These are phyloP conservation scores for Cladophialophora psammophila DNA, from an alignment of 2,329 filamentous ascomycete genomes.

Conservation along the genomic window DNA sequence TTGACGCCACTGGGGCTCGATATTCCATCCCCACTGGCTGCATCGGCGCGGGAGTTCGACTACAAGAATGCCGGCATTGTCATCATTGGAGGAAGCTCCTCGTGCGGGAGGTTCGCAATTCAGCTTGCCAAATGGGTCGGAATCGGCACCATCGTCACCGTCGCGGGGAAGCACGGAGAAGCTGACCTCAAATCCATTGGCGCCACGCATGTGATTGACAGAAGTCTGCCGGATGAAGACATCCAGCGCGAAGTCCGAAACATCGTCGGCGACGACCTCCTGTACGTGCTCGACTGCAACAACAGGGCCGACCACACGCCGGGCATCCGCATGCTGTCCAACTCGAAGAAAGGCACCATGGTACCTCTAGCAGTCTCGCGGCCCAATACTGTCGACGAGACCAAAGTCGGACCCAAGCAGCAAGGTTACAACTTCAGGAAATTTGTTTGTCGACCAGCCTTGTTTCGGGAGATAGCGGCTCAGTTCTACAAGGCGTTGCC, in stretches of 20 bases:
- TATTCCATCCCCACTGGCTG: constrained; percentile 3
- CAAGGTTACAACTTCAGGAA: constrained; percentile 5
- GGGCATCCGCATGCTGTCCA: constrained; percentile 7
- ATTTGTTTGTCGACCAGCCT: background rate
- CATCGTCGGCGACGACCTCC: constrained; percentile 7
- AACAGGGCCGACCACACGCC: constrained; percentile 4
- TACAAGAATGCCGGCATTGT: constrained; percentile 8
- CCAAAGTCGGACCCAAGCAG: constrained; percentile 3
- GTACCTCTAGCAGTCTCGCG: constrained; percentile 1
- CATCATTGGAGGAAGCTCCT: constrained; percentile 6
- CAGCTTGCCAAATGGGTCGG: constrained; percentile 16
- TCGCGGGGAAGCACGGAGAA: constrained; percentile 1
- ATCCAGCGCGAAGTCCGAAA: background rate
- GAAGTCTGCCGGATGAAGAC: constrained; percentile 1
- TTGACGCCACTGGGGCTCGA: background rate
- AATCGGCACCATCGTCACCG: constrained; percentile 4
- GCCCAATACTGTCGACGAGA: constrained; percentile 2
- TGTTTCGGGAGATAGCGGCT: background rate
- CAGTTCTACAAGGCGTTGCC: constrained; percentile 9
- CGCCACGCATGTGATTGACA: constrained; percentile 9
- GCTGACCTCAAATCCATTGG: background rate
- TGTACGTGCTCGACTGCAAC: constrained; percentile 14
- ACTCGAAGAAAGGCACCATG: constrained; percentile 12
- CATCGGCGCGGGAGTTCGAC: background rate
- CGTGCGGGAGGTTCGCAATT: constrained; percentile 11